phyloP scores from a whole-genome alignment of 805 yeast genomes.

The Cyberlindnera misumaiensis region DNA sequence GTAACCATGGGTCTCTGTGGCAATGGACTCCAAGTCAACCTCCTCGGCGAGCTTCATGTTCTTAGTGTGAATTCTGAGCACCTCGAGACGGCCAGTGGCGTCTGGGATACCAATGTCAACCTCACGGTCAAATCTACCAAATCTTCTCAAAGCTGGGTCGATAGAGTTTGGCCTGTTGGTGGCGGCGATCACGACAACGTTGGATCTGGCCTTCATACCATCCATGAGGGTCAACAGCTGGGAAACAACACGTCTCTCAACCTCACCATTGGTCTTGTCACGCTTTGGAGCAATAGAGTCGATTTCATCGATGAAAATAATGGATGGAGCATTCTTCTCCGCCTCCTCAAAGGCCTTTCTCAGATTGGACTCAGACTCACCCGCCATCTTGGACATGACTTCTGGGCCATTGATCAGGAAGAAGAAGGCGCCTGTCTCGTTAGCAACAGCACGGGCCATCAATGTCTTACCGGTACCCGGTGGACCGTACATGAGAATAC shows the following conservation, averaged over 20 bases:
- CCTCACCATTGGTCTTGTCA: conserved; percentile 99
- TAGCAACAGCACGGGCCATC: conserved; percentile 99
- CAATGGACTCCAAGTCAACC: conserved; percentile 92
- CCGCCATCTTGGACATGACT: conserved; percentile 99
- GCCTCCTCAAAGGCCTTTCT: conserved; percentile 99
- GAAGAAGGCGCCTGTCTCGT: conserved; percentile 98
- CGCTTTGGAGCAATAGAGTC: conserved; percentile 99
- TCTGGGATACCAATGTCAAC: conserved; percentile 94
- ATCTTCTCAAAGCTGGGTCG: conserved; percentile 78
- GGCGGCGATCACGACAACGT: conserved; percentile 97
- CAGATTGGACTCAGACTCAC: conserved; percentile 95
- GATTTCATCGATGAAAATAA: conserved; percentile 96
- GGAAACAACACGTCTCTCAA: conserved; percentile 97
- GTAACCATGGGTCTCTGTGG: conserved; percentile 97
- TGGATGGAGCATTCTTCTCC: conserved; percentile 96
- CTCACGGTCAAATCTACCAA: conserved; percentile 87
- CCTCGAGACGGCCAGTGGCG: conserved; percentile 97
- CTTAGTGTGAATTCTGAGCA: conserved; percentile 94
- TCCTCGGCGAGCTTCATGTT: conserved; percentile 95
- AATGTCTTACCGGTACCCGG: conserved; percentile 99
- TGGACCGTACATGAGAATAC: conserved; percentile 97
- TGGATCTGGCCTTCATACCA: conserved; percentile 99
- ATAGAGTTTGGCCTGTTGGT: conserved; percentile 73
- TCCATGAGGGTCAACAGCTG: conserved; percentile 97
- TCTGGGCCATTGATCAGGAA: conserved; percentile 98